These are phyloP conservation scores for Fusarium sp. DNA, from an alignment of 2,329 filamentous ascomycete genomes.

Conservation along the genomic window DNA sequence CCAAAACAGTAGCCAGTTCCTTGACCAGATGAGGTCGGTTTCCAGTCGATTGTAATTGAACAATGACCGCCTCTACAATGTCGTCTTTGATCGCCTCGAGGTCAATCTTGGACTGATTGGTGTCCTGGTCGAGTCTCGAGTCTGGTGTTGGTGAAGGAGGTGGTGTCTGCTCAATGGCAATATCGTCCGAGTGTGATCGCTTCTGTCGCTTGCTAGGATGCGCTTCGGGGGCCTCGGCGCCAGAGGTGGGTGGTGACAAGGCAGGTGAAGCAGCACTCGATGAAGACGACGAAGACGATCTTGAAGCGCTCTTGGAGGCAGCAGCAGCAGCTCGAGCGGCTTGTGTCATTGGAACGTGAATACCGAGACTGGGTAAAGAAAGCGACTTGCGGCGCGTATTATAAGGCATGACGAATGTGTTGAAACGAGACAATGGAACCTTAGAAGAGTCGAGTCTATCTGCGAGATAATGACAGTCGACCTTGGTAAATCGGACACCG, in stretches of 20 bases:
- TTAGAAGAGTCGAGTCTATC: slow-evolving; percentile 29
- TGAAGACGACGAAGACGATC: slow-evolving; percentile 47
- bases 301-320: slow-evolving; percentile 60
- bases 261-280: slow-evolving; percentile 50
- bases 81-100: slow-evolving; percentile 91
- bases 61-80: slow-evolving; percentile 91
- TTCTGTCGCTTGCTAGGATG: slow-evolving; percentile 79
- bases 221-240: slow-evolving; percentile 51
- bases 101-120: slow-evolving; percentile 62
- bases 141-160: slow-evolving; percentile 57
- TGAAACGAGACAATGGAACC: slow-evolving; percentile 22
- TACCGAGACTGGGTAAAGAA: slow-evolving; percentile 92
- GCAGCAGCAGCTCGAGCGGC: slow-evolving; percentile 69
- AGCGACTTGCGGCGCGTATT: slow-evolving; percentile 97
- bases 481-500: slow-evolving; percentile 36
- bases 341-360: slow-evolving; percentile 82
- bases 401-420: slow-evolving; percentile 79
- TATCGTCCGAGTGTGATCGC: slow-evolving; percentile 83
- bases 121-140: slow-evolving; percentile 50
- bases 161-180: slow-evolving; percentile 85
- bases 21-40: slow-evolving; percentile 96
- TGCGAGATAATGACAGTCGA: slow-evolving; percentile 32
- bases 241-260: slow-evolving; percentile 53
- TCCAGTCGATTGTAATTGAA: slow-evolving; percentile 88
- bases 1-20: slow-evolving; percentile 86